phyloP scores from a whole-genome alignment of 768 basidiomycete genomes.

The Agrocybe pediades region DNA sequence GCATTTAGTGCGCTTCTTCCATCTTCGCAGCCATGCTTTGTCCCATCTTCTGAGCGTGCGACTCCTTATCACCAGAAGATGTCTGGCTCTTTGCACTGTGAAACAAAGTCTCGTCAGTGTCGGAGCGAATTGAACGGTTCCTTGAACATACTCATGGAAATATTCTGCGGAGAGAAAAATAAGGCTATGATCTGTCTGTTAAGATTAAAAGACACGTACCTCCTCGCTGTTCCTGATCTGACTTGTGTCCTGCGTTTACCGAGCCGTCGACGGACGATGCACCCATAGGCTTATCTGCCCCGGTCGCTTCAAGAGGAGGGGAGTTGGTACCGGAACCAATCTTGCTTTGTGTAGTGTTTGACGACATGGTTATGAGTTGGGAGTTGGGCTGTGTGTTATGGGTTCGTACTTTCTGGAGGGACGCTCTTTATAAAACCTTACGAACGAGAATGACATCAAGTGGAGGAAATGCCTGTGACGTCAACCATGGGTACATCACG shows the following conservation, averaged over 20 bases:
- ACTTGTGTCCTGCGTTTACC: slow-evolving; percentile 29
- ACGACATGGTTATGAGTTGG: neutral
- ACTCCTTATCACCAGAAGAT: neutral
- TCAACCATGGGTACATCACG: too few relatives aligned
- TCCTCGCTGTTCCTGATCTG: slow-evolving; percentile 46
- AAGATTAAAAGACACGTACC: slow-evolving; percentile 26
- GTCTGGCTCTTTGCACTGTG: neutral
- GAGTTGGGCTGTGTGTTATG: neutral
- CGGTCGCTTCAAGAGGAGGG: slow-evolving; percentile 53
- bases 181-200: neutral
- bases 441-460: neutral
- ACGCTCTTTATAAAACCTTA: neutral
- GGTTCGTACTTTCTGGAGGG: neutral
- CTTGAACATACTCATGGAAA: neutral
- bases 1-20: neutral
- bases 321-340: slow-evolving; percentile 47
- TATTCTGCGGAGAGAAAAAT: slow-evolving; percentile 2
- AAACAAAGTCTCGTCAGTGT: neutral
- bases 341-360: neutral
- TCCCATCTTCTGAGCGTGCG: neutral
- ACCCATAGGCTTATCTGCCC: slow-evolving; percentile 47
- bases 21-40: slow-evolving; percentile 7
- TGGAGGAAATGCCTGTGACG: neutral
- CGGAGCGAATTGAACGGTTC: neutral
- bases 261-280: slow-evolving; percentile 38